A percentile compares a stretch with the other conserved stretches of the same genome.
phyloP scores from a whole-genome alignment of 2,329 filamentous ascomycete genomes.

The Penicillium occitanis region DNA sequence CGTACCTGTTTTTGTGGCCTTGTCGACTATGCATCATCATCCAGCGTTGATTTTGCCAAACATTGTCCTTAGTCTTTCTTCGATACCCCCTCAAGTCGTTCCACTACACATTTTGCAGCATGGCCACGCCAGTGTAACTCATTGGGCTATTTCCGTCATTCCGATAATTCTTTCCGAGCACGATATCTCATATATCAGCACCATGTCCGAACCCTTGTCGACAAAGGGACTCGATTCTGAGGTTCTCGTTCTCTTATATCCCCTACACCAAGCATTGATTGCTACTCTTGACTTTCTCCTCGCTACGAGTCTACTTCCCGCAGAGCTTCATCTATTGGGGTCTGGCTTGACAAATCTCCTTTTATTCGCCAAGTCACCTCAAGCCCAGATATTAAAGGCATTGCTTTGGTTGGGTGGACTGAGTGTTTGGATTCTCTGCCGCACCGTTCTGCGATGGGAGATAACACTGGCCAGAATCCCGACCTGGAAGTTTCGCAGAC shows the following conservation, averaged over 20 bases:
- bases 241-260: constrained; percentile 67
- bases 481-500: constrained; percentile 78
- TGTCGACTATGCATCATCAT: constrained; percentile 67
- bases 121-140: constrained; percentile 61
- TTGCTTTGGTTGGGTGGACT: constrained; percentile 84
- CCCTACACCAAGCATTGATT: constrained; percentile 76
- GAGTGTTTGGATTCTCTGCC: constrained; percentile 69
- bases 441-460: constrained; percentile 75
- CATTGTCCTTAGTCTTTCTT: constrained; percentile 74
- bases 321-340: constrained; percentile 86
- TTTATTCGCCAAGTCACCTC: constrained; percentile 74
- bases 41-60: constrained; percentile 69
- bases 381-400: constrained; percentile 79
- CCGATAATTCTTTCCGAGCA: constrained; percentile 61
- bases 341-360: constrained; percentile 78
- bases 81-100: constrained; percentile 71
- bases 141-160: constrained; percentile 74
- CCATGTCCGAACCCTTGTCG: constrained; percentile 34
- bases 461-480: constrained; percentile 84
- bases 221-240: constrained; percentile 54
- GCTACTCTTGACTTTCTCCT: constrained; percentile 75
- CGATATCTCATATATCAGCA: constrained; percentile 32
- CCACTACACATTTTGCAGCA: constrained; percentile 60
- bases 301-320: constrained; percentile 80
- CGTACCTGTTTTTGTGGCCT: constrained; percentile 72